phyloP scores from a whole-genome alignment of 768 basidiomycete genomes.

The Termitomyces sp. region DNA sequence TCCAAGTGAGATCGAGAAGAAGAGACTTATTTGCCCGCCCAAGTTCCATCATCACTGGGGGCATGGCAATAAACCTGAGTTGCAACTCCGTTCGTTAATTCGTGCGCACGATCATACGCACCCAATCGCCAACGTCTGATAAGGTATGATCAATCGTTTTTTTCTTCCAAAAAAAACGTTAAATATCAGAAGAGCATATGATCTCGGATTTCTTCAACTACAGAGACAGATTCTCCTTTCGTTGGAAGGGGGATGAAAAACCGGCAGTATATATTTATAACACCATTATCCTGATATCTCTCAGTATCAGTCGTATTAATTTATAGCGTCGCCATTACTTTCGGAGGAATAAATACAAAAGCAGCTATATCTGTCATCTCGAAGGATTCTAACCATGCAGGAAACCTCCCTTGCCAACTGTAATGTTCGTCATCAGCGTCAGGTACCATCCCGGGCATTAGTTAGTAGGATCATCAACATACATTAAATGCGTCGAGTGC shows the following conservation, averaged over 20 bases:
- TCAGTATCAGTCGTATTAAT: background rate
- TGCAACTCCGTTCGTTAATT: conserved; percentile 9
- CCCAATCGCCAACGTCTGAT: conserved; percentile 16
- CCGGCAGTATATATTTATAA: conserved; percentile 15
- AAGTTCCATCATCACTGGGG: conserved; percentile 9
- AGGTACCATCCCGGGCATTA: conserved; percentile 10
- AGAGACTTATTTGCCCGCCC: conserved; percentile 4
- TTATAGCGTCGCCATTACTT: conserved; percentile 1
- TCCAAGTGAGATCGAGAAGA: no score
- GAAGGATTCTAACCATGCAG: conserved; percentile 15
- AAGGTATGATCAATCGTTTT: no score
- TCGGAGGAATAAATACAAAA: conserved; percentile 14
- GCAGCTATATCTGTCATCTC: conserved; percentile 6
- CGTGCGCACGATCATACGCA: conserved; percentile 15
- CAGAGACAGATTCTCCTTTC: conserved; percentile 11
- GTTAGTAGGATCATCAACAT: conserved; percentile 6
- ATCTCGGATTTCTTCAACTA: conserved; percentile 13
- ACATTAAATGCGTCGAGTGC: conserved; percentile 6
- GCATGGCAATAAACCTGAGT: conserved; percentile 16
- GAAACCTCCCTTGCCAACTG: conserved; percentile 10
- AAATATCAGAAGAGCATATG: background rate
- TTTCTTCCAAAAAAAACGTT: no score
- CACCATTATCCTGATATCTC: conserved; percentile 9
- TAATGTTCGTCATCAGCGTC: conserved; percentile 10
- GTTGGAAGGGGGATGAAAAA: conserved; percentile 15